phyloP scores from a whole-genome alignment of 1,284 basidiomycete species.

The Malassezia equina region DNA sequence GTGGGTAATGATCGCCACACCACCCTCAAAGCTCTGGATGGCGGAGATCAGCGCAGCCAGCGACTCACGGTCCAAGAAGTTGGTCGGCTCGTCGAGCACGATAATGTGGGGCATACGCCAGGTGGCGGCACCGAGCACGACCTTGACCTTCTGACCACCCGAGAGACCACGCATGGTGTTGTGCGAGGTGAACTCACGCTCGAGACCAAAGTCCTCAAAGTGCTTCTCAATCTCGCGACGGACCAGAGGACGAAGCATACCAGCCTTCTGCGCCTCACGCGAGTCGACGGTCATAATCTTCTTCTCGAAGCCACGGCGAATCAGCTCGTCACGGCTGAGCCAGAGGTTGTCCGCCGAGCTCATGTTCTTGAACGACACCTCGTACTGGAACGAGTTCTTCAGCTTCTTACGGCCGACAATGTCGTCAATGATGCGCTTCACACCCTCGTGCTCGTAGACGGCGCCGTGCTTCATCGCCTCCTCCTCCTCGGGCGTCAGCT shows the following conservation, averaged over 20 bases:
- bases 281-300: constrained; percentile 43
- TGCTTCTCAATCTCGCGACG: constrained; percentile 48
- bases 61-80: constrained; percentile 49
- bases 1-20: constrained; percentile 47
- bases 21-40: constrained; percentile 46
- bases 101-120: constrained; percentile 48
- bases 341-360: constrained; percentile 47
- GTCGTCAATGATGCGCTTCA: constrained; percentile 47
- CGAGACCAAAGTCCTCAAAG: constrained; percentile 48
- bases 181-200: constrained; percentile 48
- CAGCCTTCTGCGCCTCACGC: constrained; percentile 42
- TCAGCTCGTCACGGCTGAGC: constrained; percentile 42
- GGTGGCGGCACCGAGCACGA: constrained; percentile 46
- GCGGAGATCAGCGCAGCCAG: constrained; percentile 47
- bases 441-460: constrained; percentile 43
- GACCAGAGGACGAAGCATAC: constrained; percentile 46
- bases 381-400: constrained; percentile 49
- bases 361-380: constrained; percentile 48
- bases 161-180: constrained; percentile 49
- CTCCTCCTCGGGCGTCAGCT: constrained; percentile 38
- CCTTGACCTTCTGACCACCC: constrained; percentile 49
- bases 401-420: constrained; percentile 47
- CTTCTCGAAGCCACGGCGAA: constrained; percentile 44
- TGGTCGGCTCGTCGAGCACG: constrained; percentile 47
- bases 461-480: constrained; percentile 45